Conservation (phyloP, 179 eudicot species). For the Carnegiea gigantea region DNA sequence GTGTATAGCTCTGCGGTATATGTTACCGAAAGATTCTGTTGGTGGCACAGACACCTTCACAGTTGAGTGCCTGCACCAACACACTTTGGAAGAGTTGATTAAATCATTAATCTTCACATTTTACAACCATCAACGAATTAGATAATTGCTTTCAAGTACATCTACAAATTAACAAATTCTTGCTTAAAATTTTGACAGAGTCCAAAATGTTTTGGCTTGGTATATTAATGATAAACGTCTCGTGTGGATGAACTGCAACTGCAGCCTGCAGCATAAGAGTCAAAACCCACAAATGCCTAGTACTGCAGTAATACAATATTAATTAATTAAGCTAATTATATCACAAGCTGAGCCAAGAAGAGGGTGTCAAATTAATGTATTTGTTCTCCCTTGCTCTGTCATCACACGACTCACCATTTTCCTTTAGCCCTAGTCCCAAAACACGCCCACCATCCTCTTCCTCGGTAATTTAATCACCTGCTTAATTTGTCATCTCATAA, state of each 20-base stretch:
- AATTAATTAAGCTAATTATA: too few species aligned
- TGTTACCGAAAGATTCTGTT: slow-evolving; percentile 15
- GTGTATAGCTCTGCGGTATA: too few species aligned
- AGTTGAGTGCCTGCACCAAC: slow-evolving; percentile 15
- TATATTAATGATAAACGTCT: slow-evolving; percentile 10
- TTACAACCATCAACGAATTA: background rate
- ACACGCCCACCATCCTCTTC: slow-evolving; percentile 23
- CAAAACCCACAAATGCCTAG: background rate
- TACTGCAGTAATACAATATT: too few species aligned
- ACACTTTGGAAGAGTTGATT: slow-evolving; percentile 21
- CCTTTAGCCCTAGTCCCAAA: slow-evolving; percentile 30
- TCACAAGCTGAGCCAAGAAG: background rate
- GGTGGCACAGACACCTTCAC: slow-evolving; percentile 17
- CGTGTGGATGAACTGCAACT: slow-evolving; percentile 2
- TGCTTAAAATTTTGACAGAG: background rate
- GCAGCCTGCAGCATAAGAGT: slow-evolving; percentile 11
- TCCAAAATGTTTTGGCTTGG: background rate
- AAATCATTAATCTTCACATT: slow-evolving; percentile 9
- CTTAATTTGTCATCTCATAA: slow-evolving; percentile 8
- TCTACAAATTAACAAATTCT: background rate
- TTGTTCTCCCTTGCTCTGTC: slow-evolving; percentile 16
- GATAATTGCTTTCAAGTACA: background rate
- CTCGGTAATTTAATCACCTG: slow-evolving; percentile 31
- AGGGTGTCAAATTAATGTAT: background rate
- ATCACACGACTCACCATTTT: slow-evolving; percentile 26